Conservation (phyloP, 164 flowering plant genomes). For the Magnolia officinalis region DNA sequence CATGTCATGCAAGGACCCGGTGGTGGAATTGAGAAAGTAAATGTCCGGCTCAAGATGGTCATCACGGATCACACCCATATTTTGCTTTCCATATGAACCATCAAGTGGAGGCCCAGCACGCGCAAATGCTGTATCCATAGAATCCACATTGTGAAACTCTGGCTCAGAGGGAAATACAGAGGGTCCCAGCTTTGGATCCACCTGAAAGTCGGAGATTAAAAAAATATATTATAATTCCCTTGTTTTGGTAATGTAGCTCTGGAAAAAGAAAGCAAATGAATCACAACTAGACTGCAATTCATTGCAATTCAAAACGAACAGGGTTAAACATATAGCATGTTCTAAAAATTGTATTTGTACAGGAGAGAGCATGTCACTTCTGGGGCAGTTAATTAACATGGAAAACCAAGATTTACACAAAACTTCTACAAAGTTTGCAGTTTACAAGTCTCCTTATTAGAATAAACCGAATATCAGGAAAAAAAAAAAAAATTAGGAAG, state of each 20-base stretch:
- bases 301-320: not conserved
- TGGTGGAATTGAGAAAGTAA: constrained; percentile 12
- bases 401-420: not conserved
- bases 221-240: not conserved
- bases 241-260: too few species aligned
- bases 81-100: not conserved
- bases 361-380: not conserved
- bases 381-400: not conserved
- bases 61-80: not conserved
- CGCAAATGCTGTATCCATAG: not conserved
- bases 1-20: constrained; percentile 2
- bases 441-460: too few species aligned
- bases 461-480: too few species aligned
- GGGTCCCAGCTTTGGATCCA: not conserved
- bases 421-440: too few species aligned
- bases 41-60: not conserved
- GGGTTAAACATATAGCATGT: not conserved
- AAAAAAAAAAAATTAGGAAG: too few species aligned
- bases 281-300: too few species aligned
- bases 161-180: not conserved
- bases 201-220: not conserved
- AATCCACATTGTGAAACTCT: not conserved
- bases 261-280: too few species aligned
- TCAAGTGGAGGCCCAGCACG: not conserved
- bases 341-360: not conserved